These are phyloP conservation scores for Talaromyces albobiverticillius DNA, from an alignment of 2,329 filamentous ascomycete species.

Conservation along the genomic window DNA sequence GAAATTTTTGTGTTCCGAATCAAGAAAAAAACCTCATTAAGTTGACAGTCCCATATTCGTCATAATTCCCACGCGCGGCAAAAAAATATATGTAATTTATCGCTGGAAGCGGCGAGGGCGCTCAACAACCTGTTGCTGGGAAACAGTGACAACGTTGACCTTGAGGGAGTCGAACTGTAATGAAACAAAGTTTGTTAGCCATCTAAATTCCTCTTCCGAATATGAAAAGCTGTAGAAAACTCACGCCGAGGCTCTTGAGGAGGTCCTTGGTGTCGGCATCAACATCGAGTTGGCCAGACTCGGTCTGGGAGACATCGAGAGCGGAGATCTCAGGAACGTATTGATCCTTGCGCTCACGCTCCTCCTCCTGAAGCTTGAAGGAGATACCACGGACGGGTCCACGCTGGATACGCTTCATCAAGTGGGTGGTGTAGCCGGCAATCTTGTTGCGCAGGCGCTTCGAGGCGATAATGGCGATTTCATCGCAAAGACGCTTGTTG, in stretches of 20 bases:
- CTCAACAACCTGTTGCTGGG: constrained; percentile 83
- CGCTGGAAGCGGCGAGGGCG: constrained; percentile 71
- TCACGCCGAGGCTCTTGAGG: constrained; percentile 96
- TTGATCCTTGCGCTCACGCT: constrained; percentile 99
- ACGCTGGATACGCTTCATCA: constrained; percentile 99
- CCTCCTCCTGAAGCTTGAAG: constrained; percentile 99
- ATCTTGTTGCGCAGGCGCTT: constrained; percentile 99
- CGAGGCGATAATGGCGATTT: constrained; percentile 98
- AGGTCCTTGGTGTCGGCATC: constrained; percentile 98
- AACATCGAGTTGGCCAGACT: constrained; percentile 90
- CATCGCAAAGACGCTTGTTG: constrained; percentile 99
- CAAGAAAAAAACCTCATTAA: not conserved
- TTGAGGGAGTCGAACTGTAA: constrained; percentile 90
- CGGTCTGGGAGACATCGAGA: constrained; percentile 94
- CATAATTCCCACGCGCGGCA: not conserved
- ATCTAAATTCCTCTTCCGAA: too few relatives aligned
- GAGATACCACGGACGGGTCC: constrained; percentile 99
- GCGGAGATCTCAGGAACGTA: constrained; percentile 99
- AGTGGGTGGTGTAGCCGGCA: constrained; percentile 95
- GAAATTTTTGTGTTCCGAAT: constrained; percentile 8
- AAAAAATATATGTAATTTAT: not conserved
- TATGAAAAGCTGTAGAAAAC: too few relatives aligned
- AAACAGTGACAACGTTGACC: constrained; percentile 90
- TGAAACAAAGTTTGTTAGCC: too few relatives aligned
- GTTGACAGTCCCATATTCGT: not conserved